Base-by-base conservation (phyloP, 805 yeast genomes). In the Suhomyces pyralidae region DNA sequence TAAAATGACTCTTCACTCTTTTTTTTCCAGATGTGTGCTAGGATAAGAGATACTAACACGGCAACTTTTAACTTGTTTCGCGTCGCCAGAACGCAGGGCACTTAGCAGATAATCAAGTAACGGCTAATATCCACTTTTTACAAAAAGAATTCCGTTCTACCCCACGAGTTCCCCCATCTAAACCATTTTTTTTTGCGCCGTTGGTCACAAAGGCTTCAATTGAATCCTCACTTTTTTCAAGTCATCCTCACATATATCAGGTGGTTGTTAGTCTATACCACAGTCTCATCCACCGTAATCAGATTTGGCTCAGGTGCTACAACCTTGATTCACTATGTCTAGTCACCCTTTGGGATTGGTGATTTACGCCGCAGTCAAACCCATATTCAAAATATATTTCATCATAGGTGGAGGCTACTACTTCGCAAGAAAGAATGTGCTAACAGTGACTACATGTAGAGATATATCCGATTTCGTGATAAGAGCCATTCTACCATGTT, bases 381-480 rank as follows among this genome's bases (percentile, higher is more conserved):
- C 97, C n/a, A 85, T 90, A 53, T 78, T 89, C 69, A 90, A 90
- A 68, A 87, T 90, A 58, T 87, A 89, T 61, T 70, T 87, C 58
- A 85, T 88, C 63, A 80, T 88, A 5, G 83, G 77, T 4, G 68
- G 83, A 12, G 97, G 97, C 9, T 86, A 75, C 57, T 64, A 75
- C 40, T 69, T 90, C 6, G 88, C 93, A 2, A 81, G 76, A 54
- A 76, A 70, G 57, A 84, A 87, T 60, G 79, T 87, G 24, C 70
- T 88, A 3, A 74, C 86, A 0, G 89, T 87, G 22, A 81, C 86
- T 25, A 81, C 86, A 24, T 80, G 90, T 40, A 73, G 88, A 61
- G 88, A 86, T 53, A 74, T 90, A 15, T 85, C 94, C 5, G 83
- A 84, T 52, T 74, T 86, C 58, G 80, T 88, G 9, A 84, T 90